These are phyloP conservation scores for Fusarium sp. DNA, from an alignment of 2,329 filamentous ascomycete species.

Conservation along the genomic window DNA sequence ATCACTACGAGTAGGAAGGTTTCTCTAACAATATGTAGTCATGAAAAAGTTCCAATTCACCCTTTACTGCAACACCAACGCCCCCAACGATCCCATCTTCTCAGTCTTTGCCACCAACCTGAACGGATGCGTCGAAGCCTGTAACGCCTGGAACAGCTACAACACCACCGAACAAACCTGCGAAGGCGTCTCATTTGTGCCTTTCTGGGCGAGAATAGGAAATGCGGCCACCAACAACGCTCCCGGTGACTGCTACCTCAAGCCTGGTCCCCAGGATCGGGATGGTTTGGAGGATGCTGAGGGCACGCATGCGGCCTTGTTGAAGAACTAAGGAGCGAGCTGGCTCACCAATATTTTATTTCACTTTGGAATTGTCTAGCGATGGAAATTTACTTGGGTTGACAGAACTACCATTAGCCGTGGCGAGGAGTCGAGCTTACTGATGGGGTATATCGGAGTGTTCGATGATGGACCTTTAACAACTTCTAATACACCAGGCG, in stretches of 20 bases:
- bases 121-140: constrained; percentile 61
- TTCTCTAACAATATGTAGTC: constrained; percentile 38
- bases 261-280: constrained; percentile 4
- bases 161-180: constrained; percentile 13
- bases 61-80: constrained; percentile 59
- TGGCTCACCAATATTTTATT: neutral
- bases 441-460: neutral
- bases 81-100: constrained; percentile 52
- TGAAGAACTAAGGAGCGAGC: neutral
- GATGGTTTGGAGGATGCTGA: constrained; percentile 1
- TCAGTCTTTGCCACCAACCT: constrained; percentile 59
- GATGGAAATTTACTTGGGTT: neutral
- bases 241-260: constrained; percentile 8
- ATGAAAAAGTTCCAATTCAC: constrained; percentile 53
- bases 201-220: constrained; percentile 19
- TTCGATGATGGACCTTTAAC: neutral
- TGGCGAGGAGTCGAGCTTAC: neutral
- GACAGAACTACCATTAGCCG: neutral
- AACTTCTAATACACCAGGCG: neutral
- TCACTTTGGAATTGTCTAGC: neutral
- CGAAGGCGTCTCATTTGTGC: constrained; percentile 33
- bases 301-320: constrained; percentile 7
- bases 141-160: constrained; percentile 52
- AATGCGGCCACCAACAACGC: constrained; percentile 4
- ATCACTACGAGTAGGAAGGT: fast-evolving